Conservation (phyloP, 306 rosid species). For the Cyamopsis tetragonoloba region DNA sequence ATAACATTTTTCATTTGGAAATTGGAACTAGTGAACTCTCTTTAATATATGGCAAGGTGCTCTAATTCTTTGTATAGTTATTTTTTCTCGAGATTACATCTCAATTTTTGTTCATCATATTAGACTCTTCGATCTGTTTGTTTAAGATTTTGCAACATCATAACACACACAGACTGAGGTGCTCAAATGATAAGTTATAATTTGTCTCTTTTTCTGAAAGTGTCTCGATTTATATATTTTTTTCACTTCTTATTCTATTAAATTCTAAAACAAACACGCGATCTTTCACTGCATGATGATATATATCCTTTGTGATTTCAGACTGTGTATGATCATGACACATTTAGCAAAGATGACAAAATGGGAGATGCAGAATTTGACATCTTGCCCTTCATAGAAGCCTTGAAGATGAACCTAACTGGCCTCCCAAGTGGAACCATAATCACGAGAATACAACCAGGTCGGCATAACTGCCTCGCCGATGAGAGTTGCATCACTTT, state of each 20-base stretch:
- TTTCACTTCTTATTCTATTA: no score
- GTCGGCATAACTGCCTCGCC: constrained; percentile 57
- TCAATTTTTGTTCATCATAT: neutral
- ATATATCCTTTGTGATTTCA: constrained; percentile 34
- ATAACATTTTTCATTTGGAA: neutral
- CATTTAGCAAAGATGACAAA: constrained; percentile 85
- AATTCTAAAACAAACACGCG: no score
- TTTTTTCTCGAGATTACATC: neutral
- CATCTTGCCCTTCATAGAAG: constrained; percentile 51
- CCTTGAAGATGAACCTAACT: constrained; percentile 52
- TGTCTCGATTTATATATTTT: no score
- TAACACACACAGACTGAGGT: no score
- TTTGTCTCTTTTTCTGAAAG: no score
- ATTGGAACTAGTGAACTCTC: neutral
- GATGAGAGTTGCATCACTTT: constrained; percentile 73
- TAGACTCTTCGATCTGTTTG: no score
- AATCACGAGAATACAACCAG: constrained; percentile 56
- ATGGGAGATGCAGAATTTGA: constrained; percentile 88
- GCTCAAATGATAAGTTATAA: no score
- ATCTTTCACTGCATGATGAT: neutral
- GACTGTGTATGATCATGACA: constrained; percentile 92
- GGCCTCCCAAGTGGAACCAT: constrained; percentile 58
- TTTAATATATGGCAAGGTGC: neutral
- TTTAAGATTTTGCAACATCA: no score
- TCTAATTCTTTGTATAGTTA: neutral